A percentile compares a stretch with the other conserved stretches of the same genome.
phyloP scores from a whole-genome alignment of 2,329 filamentous ascomycete species.

The Penicillium digitatum region DNA sequence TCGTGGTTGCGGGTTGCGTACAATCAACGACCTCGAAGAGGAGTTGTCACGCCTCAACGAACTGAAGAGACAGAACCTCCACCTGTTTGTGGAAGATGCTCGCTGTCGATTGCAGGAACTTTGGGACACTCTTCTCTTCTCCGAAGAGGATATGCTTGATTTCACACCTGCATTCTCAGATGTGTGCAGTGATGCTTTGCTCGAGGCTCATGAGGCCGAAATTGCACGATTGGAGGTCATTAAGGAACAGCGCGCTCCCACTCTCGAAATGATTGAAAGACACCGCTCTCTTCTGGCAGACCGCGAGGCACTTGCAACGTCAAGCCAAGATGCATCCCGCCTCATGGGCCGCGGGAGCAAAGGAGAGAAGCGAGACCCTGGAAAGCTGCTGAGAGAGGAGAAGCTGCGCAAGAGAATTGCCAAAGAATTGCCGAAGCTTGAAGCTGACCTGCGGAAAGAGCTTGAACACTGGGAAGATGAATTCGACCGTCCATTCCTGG shows the following conservation, averaged over 20 bases:
- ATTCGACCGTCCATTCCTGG: slow-evolving; percentile 86
- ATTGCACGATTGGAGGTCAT: slow-evolving; percentile 76
- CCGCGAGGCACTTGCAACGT: slow-evolving; percentile 79
- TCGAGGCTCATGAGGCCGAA: slow-evolving; percentile 92
- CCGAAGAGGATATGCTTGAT: slow-evolving; percentile 97
- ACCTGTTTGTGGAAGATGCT: slow-evolving; percentile 93
- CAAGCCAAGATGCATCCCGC: slow-evolving; percentile 90
- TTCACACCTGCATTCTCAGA: slow-evolving; percentile 97
- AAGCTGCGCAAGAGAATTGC: slow-evolving; percentile 98
- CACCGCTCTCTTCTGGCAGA: slow-evolving; percentile 80
- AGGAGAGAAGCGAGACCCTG: slow-evolving; percentile 90
- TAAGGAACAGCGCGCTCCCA: slow-evolving; percentile 81
- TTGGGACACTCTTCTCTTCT: slow-evolving; percentile 92
- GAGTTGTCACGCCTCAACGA: slow-evolving; percentile 83
- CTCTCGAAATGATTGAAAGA: slow-evolving; percentile 74
- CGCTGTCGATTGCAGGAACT: slow-evolving; percentile 86
- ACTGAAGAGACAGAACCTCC: slow-evolving; percentile 89
- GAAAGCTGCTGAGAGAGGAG: slow-evolving; percentile 88
- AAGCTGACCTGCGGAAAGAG: slow-evolving; percentile 74
- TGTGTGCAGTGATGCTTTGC: slow-evolving; percentile 90
- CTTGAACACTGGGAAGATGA: slow-evolving; percentile 89
- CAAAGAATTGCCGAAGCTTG: slow-evolving; percentile 91
- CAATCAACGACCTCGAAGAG: slow-evolving; percentile 94
- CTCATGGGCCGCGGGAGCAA: slow-evolving; percentile 88
- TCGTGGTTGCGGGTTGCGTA: slow-evolving; percentile 82